Base-by-base conservation (phyloP, 805 yeast genomes). In the Kodamaea sagamina region DNA sequence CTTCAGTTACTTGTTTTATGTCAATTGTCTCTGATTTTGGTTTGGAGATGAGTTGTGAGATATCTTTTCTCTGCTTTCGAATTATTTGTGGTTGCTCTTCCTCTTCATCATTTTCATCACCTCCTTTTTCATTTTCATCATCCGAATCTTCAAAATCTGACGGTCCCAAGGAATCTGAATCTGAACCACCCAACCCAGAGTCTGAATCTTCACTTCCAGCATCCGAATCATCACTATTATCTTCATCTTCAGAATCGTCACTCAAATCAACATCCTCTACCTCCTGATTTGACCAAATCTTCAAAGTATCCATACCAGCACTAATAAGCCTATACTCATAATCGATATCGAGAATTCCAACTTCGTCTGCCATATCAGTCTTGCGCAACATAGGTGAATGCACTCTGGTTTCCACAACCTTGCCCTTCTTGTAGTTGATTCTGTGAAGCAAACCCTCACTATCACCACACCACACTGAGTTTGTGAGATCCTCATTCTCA, bases 251-350 rank as follows among this genome's bases (percentile, higher is more conserved):
- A 24, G 41, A 59, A 21, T 48, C 32, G 54, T 52, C 34, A 22
- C 44, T 29, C 10, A 43, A 49, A 17, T 49, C 47, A 18, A 34
- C 46, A 16, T 47, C 52, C 4, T 46, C 53, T 8, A 58, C 56
- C 10, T 63, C 57, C n/a, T 46, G 53, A 21, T 62, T 67, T 8
- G 76, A 70, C 98, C 98, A 92, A 4, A 92, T 69, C 53, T 82
- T 84, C 44, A 92, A 67, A 19, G 75, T 72, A 36, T 86, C 92
- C 89, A 90, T 84, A 15, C 96, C 93, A 4, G 85, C 89, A 59
- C 86, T 81, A 3, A 86, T 79, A 42, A 89, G 67, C 47, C 96
- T 75, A 57, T 89, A 93, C 43, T 84, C 85, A 50, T 60, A 79
- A 61, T 92, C 99, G 42, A 88, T 69, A 57, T 89, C 97, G 49